These are phyloP conservation scores for Allium fistulosum DNA, from an alignment of 106 monocot genomes.

Conservation along the genomic window DNA sequence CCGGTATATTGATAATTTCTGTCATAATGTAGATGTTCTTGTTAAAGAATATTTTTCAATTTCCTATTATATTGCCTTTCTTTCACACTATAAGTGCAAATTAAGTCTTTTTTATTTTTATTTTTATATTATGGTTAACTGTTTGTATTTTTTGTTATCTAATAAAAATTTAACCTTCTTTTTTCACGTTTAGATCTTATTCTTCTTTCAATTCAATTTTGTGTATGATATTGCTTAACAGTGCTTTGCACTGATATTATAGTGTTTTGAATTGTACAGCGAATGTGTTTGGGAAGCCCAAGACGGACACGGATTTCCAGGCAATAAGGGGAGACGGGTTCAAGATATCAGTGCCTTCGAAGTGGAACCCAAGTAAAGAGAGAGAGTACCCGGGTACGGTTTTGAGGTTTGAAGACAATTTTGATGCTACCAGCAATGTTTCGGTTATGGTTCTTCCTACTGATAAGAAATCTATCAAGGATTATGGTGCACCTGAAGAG, in stretches of 20 bases:
- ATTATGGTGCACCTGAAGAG: slow-evolving; percentile 74
- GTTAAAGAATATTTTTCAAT: no score
- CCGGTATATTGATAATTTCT: slow-evolving; percentile 29
- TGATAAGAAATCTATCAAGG: slow-evolving; percentile 75
- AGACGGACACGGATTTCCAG: slow-evolving; percentile 80
- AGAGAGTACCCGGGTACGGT: slow-evolving; percentile 86
- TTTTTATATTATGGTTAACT: no score
- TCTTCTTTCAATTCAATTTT: background rate
- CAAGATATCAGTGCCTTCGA: slow-evolving; percentile 71
- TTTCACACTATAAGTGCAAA: no score
- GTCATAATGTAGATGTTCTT: background rate
- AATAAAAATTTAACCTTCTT: background rate
- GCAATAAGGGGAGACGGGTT: slow-evolving; percentile 61
- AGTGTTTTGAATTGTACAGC: slow-evolving; percentile 26
- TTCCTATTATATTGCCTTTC: no score
- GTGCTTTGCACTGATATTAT: background rate
- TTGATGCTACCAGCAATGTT: slow-evolving; percentile 71
- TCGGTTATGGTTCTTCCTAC: slow-evolving; percentile 53
- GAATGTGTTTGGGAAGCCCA: slow-evolving; percentile 85
- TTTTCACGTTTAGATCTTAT: background rate
- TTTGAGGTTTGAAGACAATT: slow-evolving; percentile 87
- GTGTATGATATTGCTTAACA: no score
- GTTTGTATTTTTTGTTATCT: no score
- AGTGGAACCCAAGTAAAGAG: slow-evolving; percentile 97
- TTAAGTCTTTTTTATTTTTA: no score